Evolutionary conservation across 345 rosid species (phyloP), one percentile per base, ranked within the genome.

Genomic region (Kandelia obovata): DNA sequence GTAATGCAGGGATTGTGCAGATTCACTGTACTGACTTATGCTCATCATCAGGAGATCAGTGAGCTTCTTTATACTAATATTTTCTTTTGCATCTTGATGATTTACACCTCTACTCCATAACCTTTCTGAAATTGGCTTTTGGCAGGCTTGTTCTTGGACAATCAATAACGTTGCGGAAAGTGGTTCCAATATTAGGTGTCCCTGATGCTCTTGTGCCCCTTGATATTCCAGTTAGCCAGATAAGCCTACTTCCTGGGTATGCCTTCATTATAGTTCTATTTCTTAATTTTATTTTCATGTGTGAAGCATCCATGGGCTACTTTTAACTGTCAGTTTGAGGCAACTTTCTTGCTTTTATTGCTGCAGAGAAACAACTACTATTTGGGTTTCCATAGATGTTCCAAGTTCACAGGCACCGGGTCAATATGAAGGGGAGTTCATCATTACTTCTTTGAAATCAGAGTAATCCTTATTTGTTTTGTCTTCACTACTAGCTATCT

Each of bases 141-240:
- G 66, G 59, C 91, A 94, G 98, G 74, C 76, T 94, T 83, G 71
- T 84, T 78, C 81, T 83, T 79, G 98, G 96, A 64, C 88, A 87
- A 78, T 89, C 97, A 11, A 58, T 94, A 64, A 87, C 74, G 23
- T 59, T 91, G 67, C 78, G 96, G 52, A 87, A 78, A 20, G 96
- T 89, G 76, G 89, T 91, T 61, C 86, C 96, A 16, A 75, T 94
- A 70, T 72, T 94, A 73, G 96, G 98, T 79, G 87, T 94, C 31
- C 98, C 97, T 53, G 98, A 94, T 84, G 98, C 98, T 82, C 90
- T 94, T 69, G 97, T 89, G 53, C 98, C 98, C 11, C 86, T 94
- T 77, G 91, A 91, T 75, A 83, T 82, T 58, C 97, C 97, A 58
- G 66, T 81, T 73, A 73, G 87, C 75, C 97, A 88, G 78, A 83